A percentile compares a stretch with the other conserved stretches of the same genome.
phyloP scores from a whole-genome alignment of 2,329 filamentous ascomycete genomes.

The Aureobasidium sp. region DNA sequence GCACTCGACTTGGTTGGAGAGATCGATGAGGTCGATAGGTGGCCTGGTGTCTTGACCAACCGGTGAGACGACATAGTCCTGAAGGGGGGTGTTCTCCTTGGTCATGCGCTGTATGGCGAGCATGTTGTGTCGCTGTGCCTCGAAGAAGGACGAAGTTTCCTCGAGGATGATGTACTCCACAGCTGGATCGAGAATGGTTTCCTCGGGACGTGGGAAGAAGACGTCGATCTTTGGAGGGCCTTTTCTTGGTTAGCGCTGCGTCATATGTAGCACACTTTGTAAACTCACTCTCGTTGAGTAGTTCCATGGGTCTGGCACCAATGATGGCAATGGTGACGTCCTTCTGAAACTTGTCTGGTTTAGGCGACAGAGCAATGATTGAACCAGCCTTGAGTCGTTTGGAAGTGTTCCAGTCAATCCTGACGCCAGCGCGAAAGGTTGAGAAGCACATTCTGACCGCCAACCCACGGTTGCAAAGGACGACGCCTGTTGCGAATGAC shows the following conservation, averaged over 20 bases:
- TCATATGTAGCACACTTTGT: too few species aligned
- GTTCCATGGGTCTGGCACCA: slow-evolving; percentile 55
- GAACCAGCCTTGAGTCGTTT: slow-evolving; percentile 48
- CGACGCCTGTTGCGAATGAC: slow-evolving; percentile 58
- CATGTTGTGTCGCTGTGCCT: slow-evolving; percentile 65
- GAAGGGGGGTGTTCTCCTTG: slow-evolving; percentile 35
- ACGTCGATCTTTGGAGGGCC: slow-evolving; percentile 61
- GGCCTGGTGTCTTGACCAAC: not conserved
- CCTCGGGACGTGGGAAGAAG: slow-evolving; percentile 53
- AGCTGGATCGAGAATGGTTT: slow-evolving; percentile 60
- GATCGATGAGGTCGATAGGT: not conserved
- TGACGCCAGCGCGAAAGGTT: slow-evolving; percentile 52
- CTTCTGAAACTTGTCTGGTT: slow-evolving; percentile 51
- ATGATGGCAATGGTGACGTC: slow-evolving; percentile 64
- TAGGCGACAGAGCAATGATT: slow-evolving; percentile 47
- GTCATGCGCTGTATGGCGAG: slow-evolving; percentile 59
- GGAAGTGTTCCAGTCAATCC: slow-evolving; percentile 58
- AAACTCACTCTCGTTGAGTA: slow-evolving; percentile 49
- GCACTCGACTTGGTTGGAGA: not conserved
- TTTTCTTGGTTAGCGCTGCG: not conserved
- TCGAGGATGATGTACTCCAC: slow-evolving; percentile 72
- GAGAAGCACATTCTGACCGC: slow-evolving; percentile 64
- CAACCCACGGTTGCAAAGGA: slow-evolving; percentile 53
- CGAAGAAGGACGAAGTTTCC: slow-evolving; percentile 63
- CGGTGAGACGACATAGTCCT: slow-evolving; percentile 2